Base-by-base conservation (phyloP, 495 filamentous ascomycete species). In the Neurospora sp. region DNA sequence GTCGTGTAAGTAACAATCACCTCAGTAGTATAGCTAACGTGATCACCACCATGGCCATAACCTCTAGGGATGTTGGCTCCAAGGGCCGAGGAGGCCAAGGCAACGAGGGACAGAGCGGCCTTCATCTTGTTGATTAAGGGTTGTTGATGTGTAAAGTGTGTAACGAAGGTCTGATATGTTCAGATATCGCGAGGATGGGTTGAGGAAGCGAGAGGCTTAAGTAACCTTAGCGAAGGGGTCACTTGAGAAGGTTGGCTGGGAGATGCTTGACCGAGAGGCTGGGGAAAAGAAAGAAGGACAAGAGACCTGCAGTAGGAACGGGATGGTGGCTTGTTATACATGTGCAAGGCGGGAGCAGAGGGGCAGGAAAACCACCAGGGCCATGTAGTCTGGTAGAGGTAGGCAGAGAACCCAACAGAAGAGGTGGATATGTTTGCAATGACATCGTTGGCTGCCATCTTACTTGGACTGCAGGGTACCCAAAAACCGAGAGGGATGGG, bases 201-300 rank as follows among this genome's bases (percentile, higher is more conserved):
- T 46, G 49, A 37, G 39, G 74, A 60, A 80, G 77, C 73, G 79
- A 80, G 72, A 71, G 78, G 76, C 70, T 82, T 76, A 79, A 82
- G 82, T 81, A 85, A 82, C 82, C 82, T 84, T 83, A 84, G 79
- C 82, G 84, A 86, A 84, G 74, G 83, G 83, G 82, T 83, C 81
- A 84, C 82, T 82, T 76, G 72, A 46, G 72, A 70, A 73, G 74
- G 79, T 71, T 81, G 74, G 72, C 72, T 75, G 72, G 75, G 76
- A 74, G 74, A 74, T 70, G 46, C 14, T 74, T 72, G 72, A 76
- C 71, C 72, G 70, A 76, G 77, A 70, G 77, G 72, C 71, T 76
- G 72, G 74, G 46, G 27, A 73, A 37, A 60, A 76, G 71, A 74
- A 72, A 74, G 62, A 62, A 74, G 66, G 23, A 62, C 46, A 54